Percentiles rank a stretch among this genome's conserved stretches.
phyloP scores from a whole-genome alignment of 768 basidiomycete genomes.

The Lactarius indigo region DNA sequence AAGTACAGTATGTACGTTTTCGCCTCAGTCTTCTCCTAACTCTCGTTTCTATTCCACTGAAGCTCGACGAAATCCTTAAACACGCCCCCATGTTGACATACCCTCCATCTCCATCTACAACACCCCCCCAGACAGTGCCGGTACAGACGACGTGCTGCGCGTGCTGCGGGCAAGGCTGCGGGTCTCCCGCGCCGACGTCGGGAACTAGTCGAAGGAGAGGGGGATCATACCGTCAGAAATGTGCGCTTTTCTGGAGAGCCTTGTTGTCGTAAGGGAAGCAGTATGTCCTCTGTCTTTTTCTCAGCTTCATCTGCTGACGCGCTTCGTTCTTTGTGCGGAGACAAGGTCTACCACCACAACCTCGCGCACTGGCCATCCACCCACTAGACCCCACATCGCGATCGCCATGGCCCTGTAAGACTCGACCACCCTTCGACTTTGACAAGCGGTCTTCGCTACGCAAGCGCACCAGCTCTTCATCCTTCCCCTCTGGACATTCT shows the following conservation, averaged over 20 bases:
- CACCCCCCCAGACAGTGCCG: slow-evolving; percentile 57
- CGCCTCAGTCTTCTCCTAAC: too few species aligned
- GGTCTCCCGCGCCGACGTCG: slow-evolving; percentile 57
- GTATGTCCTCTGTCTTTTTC: slow-evolving; percentile 42
- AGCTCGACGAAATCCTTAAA: slow-evolving; percentile 47
- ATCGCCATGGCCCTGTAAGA: slow-evolving; percentile 64
- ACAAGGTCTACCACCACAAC: slow-evolving; percentile 59
- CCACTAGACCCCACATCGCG: slow-evolving; percentile 54
- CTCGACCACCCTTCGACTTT: slow-evolving; percentile 73
- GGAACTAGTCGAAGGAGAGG: slow-evolving; percentile 80
- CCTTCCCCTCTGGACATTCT: slow-evolving; percentile 67
- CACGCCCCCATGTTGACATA: slow-evolving; percentile 60
- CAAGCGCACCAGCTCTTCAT: slow-evolving; percentile 68
- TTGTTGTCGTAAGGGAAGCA: slow-evolving; percentile 52
- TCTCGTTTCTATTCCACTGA: too few species aligned
- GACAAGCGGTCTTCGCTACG: slow-evolving; percentile 60
- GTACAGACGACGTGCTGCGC: slow-evolving; percentile 57
- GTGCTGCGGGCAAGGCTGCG: too few species aligned
- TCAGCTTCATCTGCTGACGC: neutral
- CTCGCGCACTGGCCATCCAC: slow-evolving; percentile 58
- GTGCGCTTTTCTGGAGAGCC: slow-evolving; percentile 57
- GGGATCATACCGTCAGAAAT: slow-evolving; percentile 59
- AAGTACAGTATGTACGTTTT: too few species aligned
- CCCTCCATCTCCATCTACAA: slow-evolving; percentile 63
- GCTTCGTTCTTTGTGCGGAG: slow-evolving; percentile 36